Evolutionary conservation across 345 rosid species (phyloP), one percentile per base, ranked within the genome.

Genomic region (Salix suchowensis): DNA sequence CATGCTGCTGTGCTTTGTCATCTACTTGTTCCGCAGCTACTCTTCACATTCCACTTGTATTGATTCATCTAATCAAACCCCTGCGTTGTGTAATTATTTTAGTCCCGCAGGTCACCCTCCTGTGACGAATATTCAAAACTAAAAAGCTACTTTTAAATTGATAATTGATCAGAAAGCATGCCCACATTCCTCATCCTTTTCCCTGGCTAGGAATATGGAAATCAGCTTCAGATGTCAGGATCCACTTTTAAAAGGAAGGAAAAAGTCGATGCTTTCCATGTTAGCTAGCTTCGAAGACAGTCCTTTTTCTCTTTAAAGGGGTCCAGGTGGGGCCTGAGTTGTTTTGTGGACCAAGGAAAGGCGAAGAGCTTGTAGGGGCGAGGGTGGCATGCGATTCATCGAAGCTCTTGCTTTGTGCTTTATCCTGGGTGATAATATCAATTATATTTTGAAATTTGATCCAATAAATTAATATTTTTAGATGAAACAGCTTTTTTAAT

Each of bases 1-100:
- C 78, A 76, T n/a, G 62, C 5, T 73, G 42, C 42, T 70, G 40
- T 73, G 81, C 60, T 80, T 82, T 82, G 82, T 77, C 85, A 73
- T 82, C 74, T 80, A 77, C 75, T 73, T 78, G 87, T 78, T 76
- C 68, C 68, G 2, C 37, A 70, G 2, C 5, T 19, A 34, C 18
- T 40, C 62, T 52, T 69, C 48, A 72, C 78, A 28, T 69, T 78
- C 76, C 79, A 7, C 70, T 18, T 40, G 44, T 26, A 58, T 44
- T 42, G 3, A 44, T 34, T 72, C 58, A 65, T n/a, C 40, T 46
- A 64, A 72, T 14, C 3, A 28, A 54, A 40, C 28, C n/a, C n/a
- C 28, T 36, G 13, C 37, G 23, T 60, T 58, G 30, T 72, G 16
- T 28, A 19, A 32, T 74, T 52, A 5, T 65, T 62, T 39, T 50